Evolutionary conservation across 2,329 filamentous ascomycete genomes (phyloP).

Genomic region (Magnaporthiopsis poae): DNA sequence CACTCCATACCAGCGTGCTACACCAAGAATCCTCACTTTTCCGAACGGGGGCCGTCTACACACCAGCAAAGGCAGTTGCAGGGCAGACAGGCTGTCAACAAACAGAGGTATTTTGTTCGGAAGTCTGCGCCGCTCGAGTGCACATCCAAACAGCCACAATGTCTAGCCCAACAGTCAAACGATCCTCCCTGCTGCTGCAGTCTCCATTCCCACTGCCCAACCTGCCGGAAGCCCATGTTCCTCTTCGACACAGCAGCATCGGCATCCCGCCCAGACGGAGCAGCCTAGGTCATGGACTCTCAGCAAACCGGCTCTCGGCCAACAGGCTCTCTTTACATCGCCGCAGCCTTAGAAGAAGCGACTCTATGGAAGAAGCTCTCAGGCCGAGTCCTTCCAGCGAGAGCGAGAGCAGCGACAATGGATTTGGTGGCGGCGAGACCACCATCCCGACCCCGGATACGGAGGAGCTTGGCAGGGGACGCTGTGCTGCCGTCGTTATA

Average conservation of each 20-base stretch:
- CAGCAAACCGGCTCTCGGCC: too few relatives aligned
- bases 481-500: not conserved
- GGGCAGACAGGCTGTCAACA: not conserved
- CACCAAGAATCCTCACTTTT: not conserved
- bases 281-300: not conserved
- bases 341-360: not conserved
- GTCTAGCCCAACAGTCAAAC: not conserved
- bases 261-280: not conserved
- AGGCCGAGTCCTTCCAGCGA: not conserved
- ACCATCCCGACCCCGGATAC: not conserved
- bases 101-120: not conserved
- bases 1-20: not conserved
- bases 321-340: not conserved
- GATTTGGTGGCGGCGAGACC: not conserved
- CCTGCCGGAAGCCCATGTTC: not conserved
- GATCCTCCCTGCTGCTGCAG: not conserved
- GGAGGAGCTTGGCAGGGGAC: not conserved
- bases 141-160: not conserved
- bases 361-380: slow-evolving; percentile 6
- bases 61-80: not conserved
- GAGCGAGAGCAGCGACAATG: not conserved
- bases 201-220: not conserved
- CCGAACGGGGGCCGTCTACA: too few relatives aligned
- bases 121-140: not conserved
- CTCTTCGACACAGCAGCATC: not conserved